Conservation (phyloP, 768 basidiomycete genomes). For the Hortiboletus flavorubellus region DNA sequence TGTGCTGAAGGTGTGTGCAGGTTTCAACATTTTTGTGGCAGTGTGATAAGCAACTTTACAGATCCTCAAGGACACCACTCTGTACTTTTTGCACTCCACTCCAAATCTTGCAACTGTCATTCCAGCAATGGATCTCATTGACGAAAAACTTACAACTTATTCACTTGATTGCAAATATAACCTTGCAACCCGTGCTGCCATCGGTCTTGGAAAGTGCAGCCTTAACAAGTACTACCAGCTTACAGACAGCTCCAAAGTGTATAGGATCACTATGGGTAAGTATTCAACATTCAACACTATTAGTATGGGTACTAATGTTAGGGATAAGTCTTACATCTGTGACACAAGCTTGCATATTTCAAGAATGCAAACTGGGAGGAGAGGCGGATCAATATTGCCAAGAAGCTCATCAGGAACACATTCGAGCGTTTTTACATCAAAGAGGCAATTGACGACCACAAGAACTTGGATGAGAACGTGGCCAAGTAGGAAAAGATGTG, state of each 20-base stretch:
- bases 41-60: neutral
- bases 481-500: too few species aligned
- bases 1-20: neutral
- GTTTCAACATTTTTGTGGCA: too few species aligned
- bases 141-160: neutral
- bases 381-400: too few species aligned
- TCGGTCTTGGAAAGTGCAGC: neutral
- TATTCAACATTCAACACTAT: neutral
- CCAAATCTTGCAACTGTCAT: neutral
- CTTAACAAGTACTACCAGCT: neutral
- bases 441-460: too few species aligned
- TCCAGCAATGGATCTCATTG: neutral
- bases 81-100: neutral
- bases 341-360: too few species aligned
- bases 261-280: neutral
- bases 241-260: neutral
- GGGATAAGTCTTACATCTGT: too few species aligned
- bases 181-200: neutral
- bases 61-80: neutral
- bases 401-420: too few species aligned
- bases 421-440: too few species aligned
- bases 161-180: neutral
- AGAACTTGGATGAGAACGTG: too few species aligned
- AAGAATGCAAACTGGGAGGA: too few species aligned
- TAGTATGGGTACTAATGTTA: too few species aligned